Base-by-base conservation (phyloP, 2,329 filamentous ascomycete species). In the Rhexocercosporidium sp. region DNA sequence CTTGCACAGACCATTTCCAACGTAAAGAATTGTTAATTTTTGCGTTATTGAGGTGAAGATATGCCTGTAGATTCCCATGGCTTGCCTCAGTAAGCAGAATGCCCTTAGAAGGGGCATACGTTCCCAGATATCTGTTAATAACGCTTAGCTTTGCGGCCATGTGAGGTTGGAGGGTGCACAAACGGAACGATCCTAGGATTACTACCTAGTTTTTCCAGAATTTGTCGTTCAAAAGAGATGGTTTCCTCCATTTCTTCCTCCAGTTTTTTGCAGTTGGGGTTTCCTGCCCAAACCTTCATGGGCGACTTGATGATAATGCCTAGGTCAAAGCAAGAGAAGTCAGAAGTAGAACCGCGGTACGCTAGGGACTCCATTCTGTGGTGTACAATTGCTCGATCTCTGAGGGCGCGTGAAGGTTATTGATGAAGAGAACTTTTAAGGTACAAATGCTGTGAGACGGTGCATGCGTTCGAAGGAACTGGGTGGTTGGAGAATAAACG, bases 291-390 rank as follows among this genome's bases (percentile, higher is more conserved):
- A 64, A 66, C 60, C 57, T 60, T 60, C 39, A 60, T 60, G 16
- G 39, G 57, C 57, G 39, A 60, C 65, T 66, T 66, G 39, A 66
- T 27, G 39, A 66, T 59, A 51, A 64, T 64, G 54, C 65, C 53
- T 20, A 18, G 51, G 39, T 57, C 31, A 64, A 64, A 44, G 53
- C 65, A 51, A 66, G 51, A 66, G 60, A 64, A 66, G 59, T 64
- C 60, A n/a, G 60, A 66, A 51, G 65, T 66, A 59, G 60, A 66
- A 59, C 65, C 65, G 34, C 53, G 59, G 60, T 64, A 66, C 39
- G 51, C 37, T 64, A 59, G 29, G 34, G 60, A 64, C 53, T 66
- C 39, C 59, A 66, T 66, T 66, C 39, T 66, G 51, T 53, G 53
- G 46, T 53, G 51, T 64, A 62, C 34, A 54, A 41, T 1, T 62